A percentile compares a stretch with the other conserved stretches of the same genome.
These are phyloP conservation scores for Pachysandra terminalis DNA, from an alignment of 164 flowering plant genomes.

Conservation along the genomic window DNA sequence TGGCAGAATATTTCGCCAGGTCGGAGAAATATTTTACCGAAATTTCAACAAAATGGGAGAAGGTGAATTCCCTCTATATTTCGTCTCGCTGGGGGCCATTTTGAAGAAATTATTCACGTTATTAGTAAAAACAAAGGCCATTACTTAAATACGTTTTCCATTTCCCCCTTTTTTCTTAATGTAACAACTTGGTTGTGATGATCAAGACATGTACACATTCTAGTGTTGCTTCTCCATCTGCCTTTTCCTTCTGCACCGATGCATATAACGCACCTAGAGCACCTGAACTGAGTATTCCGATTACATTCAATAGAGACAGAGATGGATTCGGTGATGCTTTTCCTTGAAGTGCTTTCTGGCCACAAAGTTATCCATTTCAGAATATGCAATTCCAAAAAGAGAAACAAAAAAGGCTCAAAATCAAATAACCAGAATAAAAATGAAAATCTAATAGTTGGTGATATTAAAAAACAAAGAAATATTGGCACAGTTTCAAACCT, in stretches of 20 bases:
- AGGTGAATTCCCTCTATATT: too few relatives aligned
- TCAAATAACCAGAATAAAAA: too few relatives aligned
- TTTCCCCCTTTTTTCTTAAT: too few relatives aligned
- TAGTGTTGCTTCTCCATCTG: slow-evolving; percentile 41
- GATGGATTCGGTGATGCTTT: slow-evolving; percentile 39
- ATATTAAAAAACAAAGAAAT: slow-evolving; percentile 4
- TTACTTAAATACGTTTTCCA: too few relatives aligned
- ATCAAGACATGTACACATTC: slow-evolving; percentile 51
- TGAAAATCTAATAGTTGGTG: slow-evolving; percentile 1
- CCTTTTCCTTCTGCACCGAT: slow-evolving; percentile 56
- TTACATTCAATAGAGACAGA: slow-evolving; percentile 57
- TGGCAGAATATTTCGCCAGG: too few relatives aligned
- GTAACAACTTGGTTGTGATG: slow-evolving; percentile 4
- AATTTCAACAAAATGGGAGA: slow-evolving; percentile 5
- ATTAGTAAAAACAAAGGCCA: too few relatives aligned
- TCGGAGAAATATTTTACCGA: too few relatives aligned
- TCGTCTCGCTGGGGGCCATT: too few relatives aligned
- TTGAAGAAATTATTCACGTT: too few relatives aligned
- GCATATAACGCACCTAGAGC: slow-evolving; percentile 78
- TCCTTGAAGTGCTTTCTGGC: slow-evolving; percentile 35
- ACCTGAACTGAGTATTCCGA: slow-evolving; percentile 65
- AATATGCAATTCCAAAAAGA: neutral
- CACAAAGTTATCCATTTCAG: slow-evolving; percentile 18
- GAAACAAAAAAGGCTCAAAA: too few relatives aligned
- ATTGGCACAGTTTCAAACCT: slow-evolving; percentile 33